Evolutionary conservation across 371 early-diverging fungal genomes (phyloP), one percentile per base, ranked within the genome.

Genomic region (Quaeritorhiza haematococci): DNA sequence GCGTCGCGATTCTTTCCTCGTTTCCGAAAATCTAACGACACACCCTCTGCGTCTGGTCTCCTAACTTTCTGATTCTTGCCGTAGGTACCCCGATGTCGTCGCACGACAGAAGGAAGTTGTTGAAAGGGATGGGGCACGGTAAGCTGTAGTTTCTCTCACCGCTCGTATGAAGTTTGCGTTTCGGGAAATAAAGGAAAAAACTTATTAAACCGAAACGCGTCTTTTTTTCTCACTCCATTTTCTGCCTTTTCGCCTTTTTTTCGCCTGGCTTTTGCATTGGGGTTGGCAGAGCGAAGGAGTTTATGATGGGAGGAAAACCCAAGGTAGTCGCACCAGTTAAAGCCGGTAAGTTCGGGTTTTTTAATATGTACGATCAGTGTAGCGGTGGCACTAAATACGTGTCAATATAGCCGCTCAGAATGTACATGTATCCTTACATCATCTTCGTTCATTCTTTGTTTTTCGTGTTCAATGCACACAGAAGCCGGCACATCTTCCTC

Each of bases 81-180:
- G 24, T 8, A 28, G 41, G 43, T 67, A 56, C 24, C 62, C 58
- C 19, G 55, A 58, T 23, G 52, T 71, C 3, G 67, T 61, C 23
- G 38, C 33, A 17, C 10, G 55, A 26, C 62, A 65, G 45, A 17
- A 17, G 5, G 45, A 33, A n/a, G 26, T 55, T 19, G 55, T 70
- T 13, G 49, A 32, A 19, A 33, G 4, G 3, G 61, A 57, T 24
- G 66, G 50, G 13, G 44, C 32, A 28, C 30, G 47, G 66, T 61
- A 21, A 24, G 55, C 29, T 1, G 6, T 13, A 13, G 15, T 2
- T 63, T 24, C 29, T 10, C n/a, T n/a, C n/a, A n/a, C n/a, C n/a
- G 15, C 41, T 63, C 23, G 50, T 52, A 63, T 28, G 42, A 26
- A 33, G 61, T 34, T 3, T 15, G 3, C 13, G 33, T 42, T 24